Conservation (phyloP, 495 filamentous ascomycete species). For the Talaromyces stipitatus region DNA sequence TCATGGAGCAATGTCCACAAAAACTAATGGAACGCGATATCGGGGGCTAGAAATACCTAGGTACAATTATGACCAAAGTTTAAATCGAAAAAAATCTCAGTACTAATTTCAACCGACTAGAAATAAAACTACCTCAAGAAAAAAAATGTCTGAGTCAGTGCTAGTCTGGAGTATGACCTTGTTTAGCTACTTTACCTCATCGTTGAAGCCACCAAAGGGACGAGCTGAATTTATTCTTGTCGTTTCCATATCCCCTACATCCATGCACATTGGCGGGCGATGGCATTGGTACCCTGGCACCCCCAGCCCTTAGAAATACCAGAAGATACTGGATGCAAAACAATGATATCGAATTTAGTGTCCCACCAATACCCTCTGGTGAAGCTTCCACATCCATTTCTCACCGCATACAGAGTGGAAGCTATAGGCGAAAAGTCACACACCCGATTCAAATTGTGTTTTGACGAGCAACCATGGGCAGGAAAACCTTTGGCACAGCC, state of each 20-base stretch:
- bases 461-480: slow-evolving; percentile 19
- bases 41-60: background rate
- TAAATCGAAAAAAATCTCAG: background rate
- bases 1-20: background rate
- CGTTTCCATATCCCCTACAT: no score
- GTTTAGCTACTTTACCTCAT: no score
- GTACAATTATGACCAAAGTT: background rate
- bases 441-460: slow-evolving; percentile 14
- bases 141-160: no score
- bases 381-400: slow-evolving; percentile 24
- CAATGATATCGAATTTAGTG: slow-evolving; percentile 12
- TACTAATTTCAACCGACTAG: no score
- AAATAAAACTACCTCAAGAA: no score
- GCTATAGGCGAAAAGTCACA: slow-evolving; percentile 15
- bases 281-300: background rate
- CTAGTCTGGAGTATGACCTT: no score
- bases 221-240: no score
- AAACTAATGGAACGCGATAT: background rate
- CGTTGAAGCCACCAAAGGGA: no score
- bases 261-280: background rate
- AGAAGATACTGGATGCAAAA: background rate
- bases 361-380: slow-evolving; percentile 17
- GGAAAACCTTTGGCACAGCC: slow-evolving; percentile 21
- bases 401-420: slow-evolving; percentile 23
- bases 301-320: background rate